Percentiles rank a stretch among this genome's conserved stretches.
phyloP scores from a whole-genome alignment of 148 eudicot species.

The Chenopodium album region DNA sequence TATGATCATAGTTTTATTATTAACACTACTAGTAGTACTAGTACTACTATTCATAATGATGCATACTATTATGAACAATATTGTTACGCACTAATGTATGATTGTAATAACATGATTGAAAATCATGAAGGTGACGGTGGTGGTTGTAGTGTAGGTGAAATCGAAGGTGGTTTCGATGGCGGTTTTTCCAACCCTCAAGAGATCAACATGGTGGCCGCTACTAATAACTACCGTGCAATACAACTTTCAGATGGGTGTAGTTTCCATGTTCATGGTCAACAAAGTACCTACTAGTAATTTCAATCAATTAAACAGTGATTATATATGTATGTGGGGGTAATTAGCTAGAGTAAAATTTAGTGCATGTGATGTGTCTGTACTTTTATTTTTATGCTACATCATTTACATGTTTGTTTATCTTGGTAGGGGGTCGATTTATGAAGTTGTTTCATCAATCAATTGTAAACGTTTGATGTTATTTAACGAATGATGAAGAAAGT shows the following conservation, averaged over 20 bases:
- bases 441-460: not conserved
- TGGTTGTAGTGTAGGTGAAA: not conserved
- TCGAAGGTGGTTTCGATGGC: not conserved
- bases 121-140: not conserved
- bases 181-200: not conserved
- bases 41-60: not conserved
- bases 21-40: not conserved
- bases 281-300: not conserved
- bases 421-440: not conserved
- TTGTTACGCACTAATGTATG: constrained; percentile 4
- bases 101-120: not conserved
- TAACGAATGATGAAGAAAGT: no score
- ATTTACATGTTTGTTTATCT: not conserved
- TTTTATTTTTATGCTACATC: not conserved
- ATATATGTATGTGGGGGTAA: no score
- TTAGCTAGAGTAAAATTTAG: no score
- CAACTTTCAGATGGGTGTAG: not conserved
- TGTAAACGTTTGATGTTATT: not conserved
- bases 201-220: not conserved
- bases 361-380: not conserved
- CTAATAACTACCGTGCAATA: no score
- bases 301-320: no score
- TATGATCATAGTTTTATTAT: not conserved
- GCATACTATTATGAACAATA: not conserved
- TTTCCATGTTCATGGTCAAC: not conserved